Percentiles rank a stretch among this genome's conserved stretches.
phyloP scores from a whole-genome alignment of 2,329 filamentous ascomycete species.

The Coniella vitis region DNA sequence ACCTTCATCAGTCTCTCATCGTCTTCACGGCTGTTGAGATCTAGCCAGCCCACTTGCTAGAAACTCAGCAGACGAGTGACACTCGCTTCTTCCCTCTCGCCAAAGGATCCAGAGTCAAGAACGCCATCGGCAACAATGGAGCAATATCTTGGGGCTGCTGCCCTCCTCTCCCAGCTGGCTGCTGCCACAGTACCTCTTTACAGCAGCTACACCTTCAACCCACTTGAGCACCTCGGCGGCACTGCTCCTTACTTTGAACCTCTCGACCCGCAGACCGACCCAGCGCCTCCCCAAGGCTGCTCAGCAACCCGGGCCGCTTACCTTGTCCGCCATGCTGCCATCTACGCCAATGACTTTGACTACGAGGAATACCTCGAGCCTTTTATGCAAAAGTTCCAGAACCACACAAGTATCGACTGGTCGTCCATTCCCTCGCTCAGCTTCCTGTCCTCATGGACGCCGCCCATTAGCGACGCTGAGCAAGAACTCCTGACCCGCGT shows the following conservation, averaged over 20 bases:
- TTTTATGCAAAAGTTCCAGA: slow-evolving; percentile 50
- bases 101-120: no score
- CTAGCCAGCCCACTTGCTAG: no score
- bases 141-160: background rate
- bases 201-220: slow-evolving; percentile 44
- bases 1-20: background rate
- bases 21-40: background rate
- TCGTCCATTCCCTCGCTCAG: slow-evolving; percentile 44
- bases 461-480: slow-evolving; percentile 50
- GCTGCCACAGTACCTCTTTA: slow-evolving; percentile 25
- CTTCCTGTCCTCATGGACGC: slow-evolving; percentile 50
- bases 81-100: background rate
- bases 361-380: slow-evolving; percentile 51
- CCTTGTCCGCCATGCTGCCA: slow-evolving; percentile 52
- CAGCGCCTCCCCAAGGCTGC: slow-evolving; percentile 42
- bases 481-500: slow-evolving; percentile 53
- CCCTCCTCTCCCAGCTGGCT: background rate
- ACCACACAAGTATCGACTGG: slow-evolving; percentile 51
- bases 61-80: no score
- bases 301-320: slow-evolving; percentile 45
- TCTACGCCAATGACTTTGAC: slow-evolving; percentile 54
- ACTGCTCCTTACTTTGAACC: slow-evolving; percentile 52
- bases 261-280: slow-evolving; percentile 38
- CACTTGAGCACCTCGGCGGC: slow-evolving; percentile 48
- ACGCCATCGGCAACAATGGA: background rate